Conservation (phyloP, 768 basidiomycete genomes). For the Mycena sanguinolenta region DNA sequence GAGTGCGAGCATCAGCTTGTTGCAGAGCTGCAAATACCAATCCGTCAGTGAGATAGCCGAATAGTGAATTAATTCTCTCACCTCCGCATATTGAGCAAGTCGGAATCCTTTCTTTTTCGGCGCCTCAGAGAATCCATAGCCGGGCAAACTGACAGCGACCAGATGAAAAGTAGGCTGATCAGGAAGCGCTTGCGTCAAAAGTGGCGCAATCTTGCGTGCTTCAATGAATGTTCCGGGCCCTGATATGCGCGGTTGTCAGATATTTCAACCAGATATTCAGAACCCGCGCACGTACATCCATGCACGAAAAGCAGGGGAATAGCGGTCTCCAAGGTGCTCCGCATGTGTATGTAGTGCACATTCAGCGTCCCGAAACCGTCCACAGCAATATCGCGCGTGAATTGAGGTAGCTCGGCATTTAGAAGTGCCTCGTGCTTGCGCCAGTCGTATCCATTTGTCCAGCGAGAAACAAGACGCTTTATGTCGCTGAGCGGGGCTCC, state of each 20-base stretch:
- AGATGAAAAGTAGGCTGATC: conserved; percentile 61
- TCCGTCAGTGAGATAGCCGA: no score
- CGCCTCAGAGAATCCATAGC: conserved; percentile 62
- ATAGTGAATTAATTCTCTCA: conserved; percentile 20
- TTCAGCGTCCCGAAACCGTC: conserved; percentile 54
- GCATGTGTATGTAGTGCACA: conserved; percentile 60
- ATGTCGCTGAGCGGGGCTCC: conserved; percentile 65
- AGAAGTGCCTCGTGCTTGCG: conserved; percentile 48
- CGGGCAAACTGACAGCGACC: conserved; percentile 60
- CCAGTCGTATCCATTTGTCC: conserved; percentile 62
- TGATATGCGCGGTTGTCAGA: conserved; percentile 23
- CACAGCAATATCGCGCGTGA: conserved; percentile 57
- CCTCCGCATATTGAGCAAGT: conserved; percentile 56
- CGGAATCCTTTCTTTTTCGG: conserved; percentile 56
- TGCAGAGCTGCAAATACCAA: conserved; percentile 52
- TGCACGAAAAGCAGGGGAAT: conserved; percentile 59
- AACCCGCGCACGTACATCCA: conserved; percentile 47
- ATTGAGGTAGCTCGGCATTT: conserved; percentile 58
- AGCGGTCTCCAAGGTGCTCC: conserved; percentile 42
- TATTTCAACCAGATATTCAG: background rate
- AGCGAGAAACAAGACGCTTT: conserved; percentile 58
- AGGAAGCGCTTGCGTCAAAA: conserved; percentile 49
- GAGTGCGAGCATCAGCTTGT: conserved; percentile 63
- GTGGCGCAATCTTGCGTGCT: conserved; percentile 56
- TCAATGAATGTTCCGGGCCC: conserved; percentile 64